Base-by-base conservation (phyloP, 331 rosid species). In the Acacia concinna region DNA sequence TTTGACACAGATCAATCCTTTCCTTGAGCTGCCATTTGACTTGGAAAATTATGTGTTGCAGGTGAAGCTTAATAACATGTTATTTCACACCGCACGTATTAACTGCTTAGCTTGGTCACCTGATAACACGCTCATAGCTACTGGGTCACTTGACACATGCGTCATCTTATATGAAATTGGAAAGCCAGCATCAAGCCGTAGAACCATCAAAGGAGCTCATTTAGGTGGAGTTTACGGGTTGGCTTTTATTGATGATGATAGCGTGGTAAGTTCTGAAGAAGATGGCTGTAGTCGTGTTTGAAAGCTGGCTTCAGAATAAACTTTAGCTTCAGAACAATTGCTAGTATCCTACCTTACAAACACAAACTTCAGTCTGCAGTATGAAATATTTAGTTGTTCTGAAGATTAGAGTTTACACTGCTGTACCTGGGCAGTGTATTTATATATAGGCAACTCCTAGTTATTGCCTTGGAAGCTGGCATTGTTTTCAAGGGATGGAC, bases 101-200 rank as follows among this genome's bases (percentile, higher is more conserved):
- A 96, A 96, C 86, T 93, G 98, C 76, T 88, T 96, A 54, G 92
- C 93, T 75, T 96, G 99, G 99, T 96, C 98, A 78, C 97, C 98
- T 38, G 93, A 90, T 88, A 93, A 83, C 88, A 93, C 79, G 79
- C 82, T 85, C 85, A 86, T 93, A 77, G 99, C 97, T 20, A 90
- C 98, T 6, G 99, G 98, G 54, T 96, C 99, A 56, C 93, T 96
- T 14, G 99, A 93, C 81, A 93, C 97, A 5, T 89, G 98, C 74
- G 89, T 91, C 78, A 91, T 96, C 71, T 73, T 93, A 68, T 96
- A 93, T 57, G 97, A 93, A 84, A 46, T 96, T 37, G 93, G 91
- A 86, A 96, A 93, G 83, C 97, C 99, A 59, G 97, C 97, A 28
- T 77, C 99, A 43, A 88, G 86, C 88, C 98, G 98, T 78, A 82